These are phyloP conservation scores for Pseudogymnoascus sp. DNA, from an alignment of 2,329 filamentous ascomycete species.

Conservation along the genomic window DNA sequence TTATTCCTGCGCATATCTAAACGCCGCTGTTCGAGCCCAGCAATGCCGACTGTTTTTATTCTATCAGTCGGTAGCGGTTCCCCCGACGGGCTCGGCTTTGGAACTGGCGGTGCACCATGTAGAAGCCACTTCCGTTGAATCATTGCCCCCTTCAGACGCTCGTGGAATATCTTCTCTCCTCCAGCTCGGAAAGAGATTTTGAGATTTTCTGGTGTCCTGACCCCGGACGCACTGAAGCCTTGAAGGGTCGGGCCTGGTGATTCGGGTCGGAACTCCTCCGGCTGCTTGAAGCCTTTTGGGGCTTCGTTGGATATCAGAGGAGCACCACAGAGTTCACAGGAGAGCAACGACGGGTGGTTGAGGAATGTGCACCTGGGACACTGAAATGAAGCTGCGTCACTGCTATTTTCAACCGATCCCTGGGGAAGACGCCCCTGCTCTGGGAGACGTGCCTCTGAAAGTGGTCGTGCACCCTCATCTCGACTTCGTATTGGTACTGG, in stretches of 20 bases:
- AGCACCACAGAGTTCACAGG: conserved; percentile 87
- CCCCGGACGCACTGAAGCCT: conserved; percentile 25
- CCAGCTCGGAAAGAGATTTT: conserved; percentile 88
- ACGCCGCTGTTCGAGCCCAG: conserved; percentile 79
- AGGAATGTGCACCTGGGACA: conserved; percentile 90
- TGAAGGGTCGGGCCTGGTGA: conserved; percentile 67
- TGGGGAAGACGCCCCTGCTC: conserved; percentile 10
- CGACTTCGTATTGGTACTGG: conserved; percentile 24
- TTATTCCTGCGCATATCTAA: conserved; percentile 85
- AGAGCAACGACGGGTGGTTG: conserved; percentile 77
- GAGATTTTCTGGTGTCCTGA: conserved; percentile 62
- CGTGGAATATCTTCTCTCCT: conserved; percentile 83
- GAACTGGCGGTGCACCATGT: conserved; percentile 79
- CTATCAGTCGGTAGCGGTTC: conserved; percentile 19
- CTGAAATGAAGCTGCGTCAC: conserved; percentile 37
- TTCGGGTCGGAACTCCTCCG: conserved; percentile 45
- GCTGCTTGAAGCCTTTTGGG: conserved; percentile 33
- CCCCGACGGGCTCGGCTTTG: conserved; percentile 42
- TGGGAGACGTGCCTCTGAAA: conserved; percentile 17
- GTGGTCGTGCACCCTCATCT: conserved; percentile 17
- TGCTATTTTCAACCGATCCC: conserved; percentile 5
- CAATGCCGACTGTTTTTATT: conserved; percentile 72
- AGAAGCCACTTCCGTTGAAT: conserved; percentile 94
- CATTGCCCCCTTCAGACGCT: conserved; percentile 77
- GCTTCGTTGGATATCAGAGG: conserved; percentile 52